Base-by-base conservation (phyloP, 164 flowering plant species). In the Brasenia schreberi region DNA sequence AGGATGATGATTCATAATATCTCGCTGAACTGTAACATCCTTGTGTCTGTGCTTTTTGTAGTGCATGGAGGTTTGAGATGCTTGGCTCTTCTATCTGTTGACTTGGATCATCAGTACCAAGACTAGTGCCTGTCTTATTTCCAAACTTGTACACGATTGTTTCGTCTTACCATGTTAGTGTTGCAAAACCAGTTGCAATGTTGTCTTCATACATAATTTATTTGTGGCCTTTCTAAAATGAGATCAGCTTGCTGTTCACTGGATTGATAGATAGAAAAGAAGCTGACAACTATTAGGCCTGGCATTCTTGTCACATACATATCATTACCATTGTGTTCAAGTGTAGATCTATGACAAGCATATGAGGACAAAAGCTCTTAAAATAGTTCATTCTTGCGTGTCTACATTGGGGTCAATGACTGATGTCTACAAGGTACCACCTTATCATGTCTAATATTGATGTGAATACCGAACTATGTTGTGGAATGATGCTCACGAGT, bases 31-130 rank as follows among this genome's bases (percentile, higher is more conserved):
- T 23, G 27, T 67, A 7, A 68, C 27, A 9, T 60, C n/a, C n/a
- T n/a, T n/a, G 11, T 60, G 63, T 60, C 27, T 60, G 63, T 4
- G 7, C 16, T 6, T 60, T 60, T 44, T 81, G 74, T 76, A 94
- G 97, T 94, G 61, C 87, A 82, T 74, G 97, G 97, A 59, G 93
- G 90, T 75, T 71, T 94, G 63, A 87, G 89, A 76, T 94, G 97
- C 71, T 70, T 94, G 77, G 80, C 87, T 67, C 89, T 91, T 77
- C 77, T 94, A 53, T 83, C 96, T 61, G 84, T 79, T 16, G 99
- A 94, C 78, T 71, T 94, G 82, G 96, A 91, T 72, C 75, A 66
- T 72, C 80, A 74, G 89, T 89, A 70, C 97, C 96, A 52, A 74
- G 72, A 58, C 49, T 94, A 69, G 81, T 94, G 66, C 97, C 96